These are phyloP conservation scores for Phytopythium montanum DNA, from an alignment of 352 stramenopile genomes.

Conservation along the genomic window DNA sequence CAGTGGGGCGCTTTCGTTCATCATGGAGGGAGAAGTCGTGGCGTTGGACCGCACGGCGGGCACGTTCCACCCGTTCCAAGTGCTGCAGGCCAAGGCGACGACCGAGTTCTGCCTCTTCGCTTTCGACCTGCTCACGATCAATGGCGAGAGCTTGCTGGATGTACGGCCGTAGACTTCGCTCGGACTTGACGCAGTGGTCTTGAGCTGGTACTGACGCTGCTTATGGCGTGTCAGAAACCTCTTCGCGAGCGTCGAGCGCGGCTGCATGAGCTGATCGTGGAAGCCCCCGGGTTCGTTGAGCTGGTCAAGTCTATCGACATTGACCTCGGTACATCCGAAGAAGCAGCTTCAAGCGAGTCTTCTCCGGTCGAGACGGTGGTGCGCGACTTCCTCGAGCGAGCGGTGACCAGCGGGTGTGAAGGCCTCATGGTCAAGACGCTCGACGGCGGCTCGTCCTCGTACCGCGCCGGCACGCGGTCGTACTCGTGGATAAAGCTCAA, in stretches of 20 bases:
- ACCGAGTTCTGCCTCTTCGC: conserved; percentile 75
- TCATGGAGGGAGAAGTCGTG: conserved; percentile 78
- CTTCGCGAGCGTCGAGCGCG: conserved; percentile 40
- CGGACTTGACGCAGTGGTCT: conserved; percentile 2
- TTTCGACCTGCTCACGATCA: conserved; percentile 65
- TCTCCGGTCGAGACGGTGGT: conserved; percentile 13
- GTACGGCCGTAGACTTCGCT: conserved; percentile 12
- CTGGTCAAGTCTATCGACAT: conserved; percentile 66
- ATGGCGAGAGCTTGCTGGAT: conserved; percentile 45
- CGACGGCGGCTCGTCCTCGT: conserved; percentile 40
- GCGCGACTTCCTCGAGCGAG: conserved; percentile 34
- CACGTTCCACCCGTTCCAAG: conserved; percentile 67
- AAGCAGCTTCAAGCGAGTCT: neutral
- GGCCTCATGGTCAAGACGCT: conserved; percentile 79
- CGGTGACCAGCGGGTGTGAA: conserved; percentile 65
- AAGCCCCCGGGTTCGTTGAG: conserved; percentile 43
- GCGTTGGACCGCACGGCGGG: conserved; percentile 48
- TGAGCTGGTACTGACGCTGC: neutral
- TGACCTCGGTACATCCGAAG: conserved; percentile 11
- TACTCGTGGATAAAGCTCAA: conserved; percentile 88
- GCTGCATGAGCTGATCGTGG: conserved; percentile 28
- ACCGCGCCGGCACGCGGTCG: conserved; percentile 63
- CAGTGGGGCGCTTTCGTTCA: conserved; percentile 30
- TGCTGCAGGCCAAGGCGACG: conserved; percentile 71
- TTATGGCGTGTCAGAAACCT: conserved; percentile 18